Base-by-base conservation (phyloP, 2,329 filamentous ascomycete genomes). In the Ceratocystis diversiconidia region DNA sequence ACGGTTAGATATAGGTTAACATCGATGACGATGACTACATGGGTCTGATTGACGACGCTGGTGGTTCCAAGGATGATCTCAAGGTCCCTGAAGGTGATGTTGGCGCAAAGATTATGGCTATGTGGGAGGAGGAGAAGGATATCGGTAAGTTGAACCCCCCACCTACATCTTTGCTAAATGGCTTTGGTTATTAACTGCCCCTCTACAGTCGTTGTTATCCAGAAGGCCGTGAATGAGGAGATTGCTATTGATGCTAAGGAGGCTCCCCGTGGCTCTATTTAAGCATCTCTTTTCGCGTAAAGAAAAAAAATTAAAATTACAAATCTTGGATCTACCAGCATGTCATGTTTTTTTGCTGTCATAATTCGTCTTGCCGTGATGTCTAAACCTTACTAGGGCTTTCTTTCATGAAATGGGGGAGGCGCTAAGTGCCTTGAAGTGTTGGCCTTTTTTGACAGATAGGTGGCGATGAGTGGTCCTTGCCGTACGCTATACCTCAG, bases 201-300 rank as follows among this genome's bases (percentile, higher is more conserved):
- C 91, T 91, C 28, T 59, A 59, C 79, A 87, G 97, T 73, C 88
- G 60, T 67, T 32, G 60, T 92, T 73, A 85, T 99, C 76, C 88
- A 95, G 76, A 89, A 90, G 73, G 86, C 94, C 76, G 99, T 99
- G 94, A 89, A 89, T 75, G 92, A 99, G 81, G 89, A 97, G 84
- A 80, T 83, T 73, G 88, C 87, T 74, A 87, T 96, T 76, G 92
- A 96, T 76, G 88, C 86, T 79, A 97, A 97, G 86, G 92, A 96
- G 81, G 90, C 89, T 77, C 86, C 89, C 77, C 73, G 73, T 41
- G 3, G 36, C 62, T 63, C 61, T 65, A 63, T 62, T 57, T 67
- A 65, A 68, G 67, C 61, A 46, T 22, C 52, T 62, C 48, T 50
- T 46, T 66, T 41, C 67, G 67, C 55, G 46, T 59, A 67, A 64